A percentile compares a stretch with the other conserved stretches of the same genome.
These are phyloP conservation scores for Lanmaoa pseudosensibilis DNA, from an alignment of 768 basidiomycete genomes.

Conservation along the genomic window DNA sequence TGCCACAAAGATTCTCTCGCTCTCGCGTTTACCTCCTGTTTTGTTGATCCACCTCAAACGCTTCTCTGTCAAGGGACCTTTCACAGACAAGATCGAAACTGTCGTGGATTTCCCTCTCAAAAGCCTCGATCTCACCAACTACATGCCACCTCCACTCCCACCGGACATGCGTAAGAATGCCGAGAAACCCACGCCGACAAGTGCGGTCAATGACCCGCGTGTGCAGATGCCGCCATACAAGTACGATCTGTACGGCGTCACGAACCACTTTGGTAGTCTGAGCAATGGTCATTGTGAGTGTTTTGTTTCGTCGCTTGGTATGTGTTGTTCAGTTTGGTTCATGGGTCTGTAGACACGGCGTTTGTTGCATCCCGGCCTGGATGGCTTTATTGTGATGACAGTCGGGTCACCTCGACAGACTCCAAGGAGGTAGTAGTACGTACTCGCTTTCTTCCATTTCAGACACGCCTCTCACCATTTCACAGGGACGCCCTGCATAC, in stretches of 20 bases:
- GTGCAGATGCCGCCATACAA: conserved; percentile 83
- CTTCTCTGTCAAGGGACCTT: conserved; percentile 86
- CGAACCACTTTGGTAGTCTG: conserved; percentile 93
- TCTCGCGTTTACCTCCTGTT: conserved; percentile 91
- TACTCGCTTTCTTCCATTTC: conserved; percentile 13
- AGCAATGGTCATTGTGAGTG: conserved; percentile 93
- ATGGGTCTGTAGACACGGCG: conserved; percentile 71
- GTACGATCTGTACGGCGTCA: conserved; percentile 94
- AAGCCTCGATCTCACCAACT: conserved; percentile 65
- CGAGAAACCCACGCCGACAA: conserved; percentile 35
- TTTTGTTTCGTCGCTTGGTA: not conserved
- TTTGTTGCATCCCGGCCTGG: conserved; percentile 82
- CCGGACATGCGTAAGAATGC: conserved; percentile 57
- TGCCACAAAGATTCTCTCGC: conserved; percentile 82
- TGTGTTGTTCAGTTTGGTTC: not conserved
- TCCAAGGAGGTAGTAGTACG: conserved; percentile 82
- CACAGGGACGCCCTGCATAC: conserved; percentile 67
- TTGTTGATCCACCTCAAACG: conserved; percentile 91
- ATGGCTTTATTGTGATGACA: conserved; percentile 95
- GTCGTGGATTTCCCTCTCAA: conserved; percentile 86
- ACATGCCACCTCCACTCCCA: conserved; percentile 80
- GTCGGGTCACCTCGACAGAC: conserved; percentile 72
- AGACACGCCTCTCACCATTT: conserved; percentile 23
- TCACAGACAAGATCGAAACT: conserved; percentile 96
- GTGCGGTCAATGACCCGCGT: conserved; percentile 64